Conservation (phyloP, 2,329 filamentous ascomycete genomes). For the Neopestalotiopsis rosae region DNA sequence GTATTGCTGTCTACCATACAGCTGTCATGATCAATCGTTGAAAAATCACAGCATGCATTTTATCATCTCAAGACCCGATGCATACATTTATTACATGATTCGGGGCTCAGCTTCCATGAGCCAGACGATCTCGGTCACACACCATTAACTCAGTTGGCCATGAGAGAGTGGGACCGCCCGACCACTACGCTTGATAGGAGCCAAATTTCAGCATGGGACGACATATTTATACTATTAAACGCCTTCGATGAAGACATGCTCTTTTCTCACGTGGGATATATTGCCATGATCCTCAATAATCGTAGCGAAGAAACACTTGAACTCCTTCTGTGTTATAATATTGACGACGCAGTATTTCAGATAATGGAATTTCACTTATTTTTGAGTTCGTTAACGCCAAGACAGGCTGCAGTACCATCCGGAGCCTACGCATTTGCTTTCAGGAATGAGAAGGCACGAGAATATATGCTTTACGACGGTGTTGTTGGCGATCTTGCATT, state of each 20-base stretch:
- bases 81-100: too few relatives aligned
- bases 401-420: too few relatives aligned
- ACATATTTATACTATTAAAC: background rate
- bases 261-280: rapidly evolving
- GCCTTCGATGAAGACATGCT: background rate
- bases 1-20: background rate
- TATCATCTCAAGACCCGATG: too few relatives aligned
- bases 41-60: background rate
- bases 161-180: background rate
- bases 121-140: background rate
- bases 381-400: too few relatives aligned
- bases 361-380: too few relatives aligned
- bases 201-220: background rate
- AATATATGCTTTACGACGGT: background rate
- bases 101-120: background rate
- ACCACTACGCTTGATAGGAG: background rate
- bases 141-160: background rate
- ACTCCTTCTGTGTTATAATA: background rate
- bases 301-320: background rate
- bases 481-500: background rate
- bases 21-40: background rate
- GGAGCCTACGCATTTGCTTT: background rate
- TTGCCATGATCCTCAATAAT: background rate
- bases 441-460: background rate
- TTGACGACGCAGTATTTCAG: too few relatives aligned